Conservation (phyloP, 148 eudicot species). For the Nepenthes mirabilis region DNA sequence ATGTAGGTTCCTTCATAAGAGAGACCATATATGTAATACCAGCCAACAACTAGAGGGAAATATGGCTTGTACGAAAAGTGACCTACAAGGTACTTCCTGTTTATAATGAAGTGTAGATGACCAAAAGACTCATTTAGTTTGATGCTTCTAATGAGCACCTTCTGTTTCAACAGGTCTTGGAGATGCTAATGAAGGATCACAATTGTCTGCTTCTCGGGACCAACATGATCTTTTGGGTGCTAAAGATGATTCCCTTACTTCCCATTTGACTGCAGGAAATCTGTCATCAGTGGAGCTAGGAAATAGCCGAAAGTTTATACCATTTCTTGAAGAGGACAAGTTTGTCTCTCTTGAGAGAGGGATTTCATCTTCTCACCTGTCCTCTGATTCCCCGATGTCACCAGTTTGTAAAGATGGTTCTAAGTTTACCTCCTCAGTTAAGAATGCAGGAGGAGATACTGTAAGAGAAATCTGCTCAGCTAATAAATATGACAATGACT, state of each 20-base stretch:
- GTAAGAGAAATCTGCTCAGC: constrained; percentile 16
- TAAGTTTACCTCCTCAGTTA: constrained; percentile 11
- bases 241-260: constrained; percentile 12
- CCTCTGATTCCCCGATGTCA: constrained; percentile 15
- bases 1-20: constrained; percentile 70
- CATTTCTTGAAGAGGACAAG: constrained; percentile 9
- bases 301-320: constrained; percentile 11
- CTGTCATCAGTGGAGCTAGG: constrained; percentile 12
- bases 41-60: constrained; percentile 27
- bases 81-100: constrained; percentile 27
- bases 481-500: constrained; percentile 10
- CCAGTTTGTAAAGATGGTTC: constrained; percentile 17
- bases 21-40: constrained; percentile 18
- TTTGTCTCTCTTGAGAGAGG: constrained; percentile 13
- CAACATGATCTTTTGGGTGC: constrained; percentile 11
- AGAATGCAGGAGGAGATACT: constrained; percentile 21
- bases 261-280: constrained; percentile 8
- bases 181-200: constrained; percentile 19
- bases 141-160: constrained; percentile 21
- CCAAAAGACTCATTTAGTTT: constrained; percentile 6
- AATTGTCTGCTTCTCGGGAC: constrained; percentile 10
- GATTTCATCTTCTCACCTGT: constrained; percentile 11
- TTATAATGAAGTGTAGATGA: constrained; percentile 10
- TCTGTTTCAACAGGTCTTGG: constrained; percentile 37
- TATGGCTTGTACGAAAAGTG: constrained; percentile 18